Evolutionary conservation across 306 rosid species (phyloP).

Genomic region (Gastrolobium villosum): DNA sequence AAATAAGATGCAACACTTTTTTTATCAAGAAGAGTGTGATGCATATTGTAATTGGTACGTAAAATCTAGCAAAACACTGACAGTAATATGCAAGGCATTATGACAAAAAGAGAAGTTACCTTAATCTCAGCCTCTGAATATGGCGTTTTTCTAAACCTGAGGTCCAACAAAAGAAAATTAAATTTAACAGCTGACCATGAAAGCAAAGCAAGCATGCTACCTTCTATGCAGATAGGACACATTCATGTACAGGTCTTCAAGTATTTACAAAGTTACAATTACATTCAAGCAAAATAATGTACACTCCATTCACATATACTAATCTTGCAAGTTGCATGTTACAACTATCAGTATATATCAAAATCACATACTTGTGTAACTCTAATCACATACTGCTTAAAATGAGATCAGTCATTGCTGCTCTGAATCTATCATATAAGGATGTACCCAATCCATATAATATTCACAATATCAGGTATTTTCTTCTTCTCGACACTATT

Average conservation of each 20-base stretch:
- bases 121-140: conserved; percentile 92
- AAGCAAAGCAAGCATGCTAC: conserved; percentile 39
- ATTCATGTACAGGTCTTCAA: conserved; percentile 13
- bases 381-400: background rate
- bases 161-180: conserved; percentile 41
- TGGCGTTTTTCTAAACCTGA: conserved; percentile 84
- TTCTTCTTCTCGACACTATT: conserved; percentile 38
- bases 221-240: conserved; percentile 26
- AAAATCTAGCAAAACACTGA: conserved; percentile 36
- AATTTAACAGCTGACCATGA: conserved; percentile 19
- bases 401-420: conserved; percentile 22
- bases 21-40: conserved; percentile 24
- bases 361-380: conserved; percentile 12
- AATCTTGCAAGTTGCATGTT: conserved; percentile 28
- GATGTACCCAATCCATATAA: conserved; percentile 10
- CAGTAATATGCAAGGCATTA: conserved; percentile 29
- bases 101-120: conserved; percentile 58
- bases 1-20: background rate
- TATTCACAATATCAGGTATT: conserved; percentile 23
- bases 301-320: background rate
- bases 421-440: conserved; percentile 34
- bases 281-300: conserved; percentile 25
- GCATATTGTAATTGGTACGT: conserved; percentile 31
- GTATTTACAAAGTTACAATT: conserved; percentile 14
- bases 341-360: conserved; percentile 26